A percentile compares a stretch with the other conserved stretches of the same genome.
Evolutionary conservation across 2,329 filamentous ascomycete species (phyloP).

Genomic region (Colletotrichum sp.): DNA sequence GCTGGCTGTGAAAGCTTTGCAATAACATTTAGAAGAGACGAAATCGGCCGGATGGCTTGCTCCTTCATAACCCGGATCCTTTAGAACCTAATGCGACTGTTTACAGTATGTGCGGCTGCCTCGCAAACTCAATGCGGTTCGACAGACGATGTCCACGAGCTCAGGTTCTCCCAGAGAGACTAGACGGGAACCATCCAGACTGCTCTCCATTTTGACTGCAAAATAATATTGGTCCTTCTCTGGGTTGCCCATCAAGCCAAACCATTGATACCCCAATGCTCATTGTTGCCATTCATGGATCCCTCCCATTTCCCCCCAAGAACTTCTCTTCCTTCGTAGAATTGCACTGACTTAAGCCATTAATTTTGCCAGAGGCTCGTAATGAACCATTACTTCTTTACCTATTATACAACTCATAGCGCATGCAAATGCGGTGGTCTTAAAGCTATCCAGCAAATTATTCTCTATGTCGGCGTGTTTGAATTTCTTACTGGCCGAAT

Average conservation of each 20-base stretch:
- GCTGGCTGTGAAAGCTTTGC: background rate
- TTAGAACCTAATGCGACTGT: background rate
- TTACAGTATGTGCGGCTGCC: background rate
- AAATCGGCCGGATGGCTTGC: background rate
- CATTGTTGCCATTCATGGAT: background rate
- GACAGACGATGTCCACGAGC: background rate
- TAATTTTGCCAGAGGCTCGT: background rate
- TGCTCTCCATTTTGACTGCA: background rate
- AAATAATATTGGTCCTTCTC: background rate
- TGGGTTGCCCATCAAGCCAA: background rate
- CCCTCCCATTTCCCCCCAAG: background rate
- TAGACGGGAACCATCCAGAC: background rate
- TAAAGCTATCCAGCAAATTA: background rate
- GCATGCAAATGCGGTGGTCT: background rate
- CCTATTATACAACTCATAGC: no score
- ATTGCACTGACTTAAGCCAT: background rate
- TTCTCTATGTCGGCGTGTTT: background rate
- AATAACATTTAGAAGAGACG: background rate
- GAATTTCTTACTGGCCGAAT: no score
- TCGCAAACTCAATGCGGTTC: background rate
- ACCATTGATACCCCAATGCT: background rate
- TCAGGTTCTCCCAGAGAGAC: background rate
- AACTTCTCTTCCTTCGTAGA: background rate
- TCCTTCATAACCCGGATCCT: background rate
- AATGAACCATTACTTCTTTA: rapidly evolving